Conservation (phyloP, 805 yeast genomes). For the Candida ulmi region DNA sequence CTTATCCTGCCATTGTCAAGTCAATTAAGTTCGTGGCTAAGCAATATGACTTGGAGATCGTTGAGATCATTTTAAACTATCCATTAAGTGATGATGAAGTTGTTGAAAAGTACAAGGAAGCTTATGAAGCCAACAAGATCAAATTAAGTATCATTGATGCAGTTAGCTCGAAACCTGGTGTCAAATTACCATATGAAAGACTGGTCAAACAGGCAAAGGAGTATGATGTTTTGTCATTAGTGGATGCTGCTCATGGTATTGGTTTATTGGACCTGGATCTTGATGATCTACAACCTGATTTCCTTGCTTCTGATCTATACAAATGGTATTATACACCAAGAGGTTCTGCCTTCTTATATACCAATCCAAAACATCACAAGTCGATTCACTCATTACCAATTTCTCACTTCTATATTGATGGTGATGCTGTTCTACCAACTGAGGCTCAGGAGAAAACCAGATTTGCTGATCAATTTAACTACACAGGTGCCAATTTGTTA, state of each 20-base stretch:
- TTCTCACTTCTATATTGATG: constrained; percentile 38
- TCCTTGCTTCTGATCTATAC: constrained; percentile 57
- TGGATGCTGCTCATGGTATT: constrained; percentile 71
- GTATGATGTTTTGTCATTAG: constrained; percentile 43
- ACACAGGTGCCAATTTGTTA: constrained; percentile 44
- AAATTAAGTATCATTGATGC: constrained; percentile 50
- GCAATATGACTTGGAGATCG: constrained; percentile 27
- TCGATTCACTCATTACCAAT: constrained; percentile 53
- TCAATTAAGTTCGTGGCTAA: constrained; percentile 17
- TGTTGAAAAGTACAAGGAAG: constrained; percentile 26
- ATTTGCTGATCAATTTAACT: constrained; percentile 38
- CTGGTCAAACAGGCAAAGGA: constrained; percentile 40
- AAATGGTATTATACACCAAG: constrained; percentile 63
- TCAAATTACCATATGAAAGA: constrained; percentile 47
- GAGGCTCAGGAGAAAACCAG: constrained; percentile 3
- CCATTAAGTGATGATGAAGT: constrained; percentile 41
- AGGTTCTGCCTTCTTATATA: constrained; percentile 55
- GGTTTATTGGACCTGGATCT: constrained; percentile 48
- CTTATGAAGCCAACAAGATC: constrained; percentile 22
- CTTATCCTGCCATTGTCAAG: constrained; percentile 8
- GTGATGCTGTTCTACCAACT: constrained; percentile 25
- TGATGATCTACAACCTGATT: constrained; percentile 46
- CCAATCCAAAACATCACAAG: constrained; percentile 43
- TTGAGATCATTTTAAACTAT: constrained; percentile 34
- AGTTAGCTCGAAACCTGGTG: constrained; percentile 62